phyloP scores from a whole-genome alignment of 768 basidiomycete genomes.

The Podaxis carcinomalis region DNA sequence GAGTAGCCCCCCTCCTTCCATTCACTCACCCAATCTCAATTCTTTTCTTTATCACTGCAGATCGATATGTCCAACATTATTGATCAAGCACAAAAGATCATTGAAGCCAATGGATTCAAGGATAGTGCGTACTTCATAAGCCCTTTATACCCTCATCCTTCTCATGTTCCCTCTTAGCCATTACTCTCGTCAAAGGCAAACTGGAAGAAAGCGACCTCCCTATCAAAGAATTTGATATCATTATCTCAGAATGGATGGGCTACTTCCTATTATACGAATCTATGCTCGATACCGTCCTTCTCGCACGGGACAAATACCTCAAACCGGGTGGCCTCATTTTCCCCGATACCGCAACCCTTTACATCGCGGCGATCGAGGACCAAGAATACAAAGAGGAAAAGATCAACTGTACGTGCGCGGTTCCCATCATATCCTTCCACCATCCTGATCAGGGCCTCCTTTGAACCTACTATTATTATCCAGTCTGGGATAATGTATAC shows the following conservation, averaged over 20 bases:
- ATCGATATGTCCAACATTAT: constrained; percentile 99
- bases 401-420: constrained; percentile 81
- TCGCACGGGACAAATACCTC: constrained; percentile 96
- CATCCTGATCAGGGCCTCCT: not conserved
- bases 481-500: constrained; percentile 99
- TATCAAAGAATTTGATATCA: constrained; percentile 92
- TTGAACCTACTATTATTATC: constrained; percentile 1
- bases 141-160: constrained; percentile 1
- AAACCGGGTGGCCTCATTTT: constrained; percentile 90
- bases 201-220: constrained; percentile 91
- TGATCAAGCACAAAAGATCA: constrained; percentile 96
- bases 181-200: constrained; percentile 96
- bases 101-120: constrained; percentile 94
- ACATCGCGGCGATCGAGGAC: constrained; percentile 96
- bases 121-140: constrained; percentile 57
- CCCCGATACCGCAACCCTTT: constrained; percentile 91
- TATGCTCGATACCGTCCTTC: constrained; percentile 97
- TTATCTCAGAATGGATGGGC: constrained; percentile 99
- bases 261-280: constrained; percentile 99
- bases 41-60: constrained; percentile 33
- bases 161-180: constrained; percentile 45
- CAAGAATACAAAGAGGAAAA: constrained; percentile 99
- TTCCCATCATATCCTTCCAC: not conserved
- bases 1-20: constrained; percentile 24
- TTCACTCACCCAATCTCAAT: constrained; percentile 9